Evolutionary conservation across 139 green algal species (phyloP).

Genomic region (Diplosphaera chodatii): DNA sequence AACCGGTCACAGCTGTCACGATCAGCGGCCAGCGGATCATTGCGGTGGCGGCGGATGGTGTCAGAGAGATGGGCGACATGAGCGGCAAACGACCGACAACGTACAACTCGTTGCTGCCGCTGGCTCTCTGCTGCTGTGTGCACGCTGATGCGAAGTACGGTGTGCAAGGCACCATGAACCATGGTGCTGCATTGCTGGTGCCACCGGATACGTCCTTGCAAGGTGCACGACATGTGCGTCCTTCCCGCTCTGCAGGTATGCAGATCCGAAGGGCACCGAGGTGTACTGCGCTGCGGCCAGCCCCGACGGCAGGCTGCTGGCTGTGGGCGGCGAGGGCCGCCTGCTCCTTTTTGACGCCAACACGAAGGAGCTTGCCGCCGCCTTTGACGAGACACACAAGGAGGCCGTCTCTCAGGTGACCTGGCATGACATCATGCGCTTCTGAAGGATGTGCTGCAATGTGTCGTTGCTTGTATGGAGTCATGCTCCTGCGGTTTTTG

Average conservation of each 20-base stretch:
- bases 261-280: background rate
- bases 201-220: no score
- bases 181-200: no score
- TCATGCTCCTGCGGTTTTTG: no score
- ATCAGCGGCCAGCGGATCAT: background rate
- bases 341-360: conserved; percentile 76
- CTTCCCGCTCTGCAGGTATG: background rate
- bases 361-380: conserved; percentile 21
- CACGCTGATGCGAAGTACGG: no score
- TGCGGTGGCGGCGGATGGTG: background rate
- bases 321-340: conserved; percentile 51
- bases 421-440: background rate
- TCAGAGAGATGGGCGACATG: background rate
- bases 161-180: no score
- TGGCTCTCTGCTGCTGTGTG: no score
- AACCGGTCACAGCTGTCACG: background rate
- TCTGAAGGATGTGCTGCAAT: background rate
- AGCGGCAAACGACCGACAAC: no score
- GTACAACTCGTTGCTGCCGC: no score
- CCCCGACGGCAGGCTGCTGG: conserved; percentile 40
- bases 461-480: no score
- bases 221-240: no score
- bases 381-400: conserved; percentile 69
- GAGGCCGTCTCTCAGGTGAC: conserved; percentile 62
- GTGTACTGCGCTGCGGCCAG: conserved; percentile 5